Evolutionary conservation across 83 land plant species (phyloP).

Genomic region (Picea abies): DNA sequence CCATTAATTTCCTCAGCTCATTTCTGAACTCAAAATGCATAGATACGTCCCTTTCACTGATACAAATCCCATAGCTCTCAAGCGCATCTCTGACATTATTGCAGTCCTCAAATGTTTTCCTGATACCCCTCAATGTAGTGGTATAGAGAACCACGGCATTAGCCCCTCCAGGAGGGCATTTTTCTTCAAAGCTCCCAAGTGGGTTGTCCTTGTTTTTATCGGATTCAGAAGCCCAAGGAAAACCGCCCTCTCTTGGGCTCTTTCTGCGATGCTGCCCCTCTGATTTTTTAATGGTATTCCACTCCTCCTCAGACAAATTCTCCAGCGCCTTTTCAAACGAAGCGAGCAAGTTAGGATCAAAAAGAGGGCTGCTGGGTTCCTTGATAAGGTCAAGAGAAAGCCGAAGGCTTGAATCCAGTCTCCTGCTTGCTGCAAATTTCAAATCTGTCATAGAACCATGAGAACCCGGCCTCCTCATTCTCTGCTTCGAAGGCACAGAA

Average conservation of each 20-base stretch:
- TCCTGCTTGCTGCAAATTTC: constrained; percentile 1
- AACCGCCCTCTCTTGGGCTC: not conserved
- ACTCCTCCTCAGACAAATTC: constrained; percentile 23
- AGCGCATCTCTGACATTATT: constrained; percentile 55
- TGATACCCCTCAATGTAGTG: constrained; percentile 71
- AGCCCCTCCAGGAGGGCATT: constrained; percentile 80
- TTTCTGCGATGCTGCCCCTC: not conserved
- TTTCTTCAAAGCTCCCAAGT: constrained; percentile 34
- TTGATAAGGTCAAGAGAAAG: constrained; percentile 7
- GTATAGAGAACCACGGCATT: constrained; percentile 65
- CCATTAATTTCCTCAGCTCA: constrained; percentile 68
- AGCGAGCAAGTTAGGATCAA: constrained; percentile 29
- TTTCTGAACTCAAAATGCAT: constrained; percentile 76
- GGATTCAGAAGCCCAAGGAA: not conserved
- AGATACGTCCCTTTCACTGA: constrained; percentile 84
- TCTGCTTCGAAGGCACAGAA: not conserved
- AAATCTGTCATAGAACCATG: not conserved
- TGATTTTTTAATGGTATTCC: constrained; percentile 16
- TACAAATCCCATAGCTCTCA: constrained; percentile 45
- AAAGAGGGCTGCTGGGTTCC: constrained; percentile 16
- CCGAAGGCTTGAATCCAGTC: not conserved
- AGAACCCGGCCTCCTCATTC: not conserved
- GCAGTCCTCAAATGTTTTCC: constrained; percentile 93
- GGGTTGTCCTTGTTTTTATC: constrained; percentile 1
- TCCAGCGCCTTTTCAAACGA: constrained; percentile 21